A percentile compares a stretch with the other conserved stretches of the same genome.
phyloP scores from a whole-genome alignment of 306 rosid species.

The Ziziphus jujuba region DNA sequence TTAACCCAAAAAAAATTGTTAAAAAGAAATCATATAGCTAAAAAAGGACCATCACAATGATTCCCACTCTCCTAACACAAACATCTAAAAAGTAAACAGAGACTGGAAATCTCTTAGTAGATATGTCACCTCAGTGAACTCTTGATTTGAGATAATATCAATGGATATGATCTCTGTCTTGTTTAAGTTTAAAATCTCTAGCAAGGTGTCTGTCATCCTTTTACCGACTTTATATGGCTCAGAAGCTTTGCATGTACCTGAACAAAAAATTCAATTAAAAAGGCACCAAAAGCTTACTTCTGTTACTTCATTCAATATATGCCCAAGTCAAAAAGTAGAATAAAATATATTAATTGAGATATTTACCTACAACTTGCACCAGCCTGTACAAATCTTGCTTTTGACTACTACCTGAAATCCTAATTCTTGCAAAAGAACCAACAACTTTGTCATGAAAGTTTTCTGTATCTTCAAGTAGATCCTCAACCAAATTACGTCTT shows the following conservation, averaged over 20 bases:
- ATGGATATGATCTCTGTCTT: slow-evolving; percentile 88
- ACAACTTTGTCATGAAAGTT: slow-evolving; percentile 73
- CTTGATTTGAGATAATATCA: slow-evolving; percentile 98
- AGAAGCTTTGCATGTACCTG: slow-evolving; percentile 94
- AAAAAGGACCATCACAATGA: not conserved
- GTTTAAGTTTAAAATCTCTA: slow-evolving; percentile 95
- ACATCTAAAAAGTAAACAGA: not conserved
- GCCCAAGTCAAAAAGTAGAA: slow-evolving; percentile 8
- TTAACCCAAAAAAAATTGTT: too few species aligned
- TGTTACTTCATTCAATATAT: slow-evolving; percentile 18
- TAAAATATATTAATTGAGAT: slow-evolving; percentile 23
- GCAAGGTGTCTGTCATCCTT: slow-evolving; percentile 68
- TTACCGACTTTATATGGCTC: slow-evolving; percentile 99
- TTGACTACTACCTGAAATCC: slow-evolving; percentile 95
- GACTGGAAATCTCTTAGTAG: not conserved
- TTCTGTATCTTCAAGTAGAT: slow-evolving; percentile 75
- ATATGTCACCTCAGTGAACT: slow-evolving; percentile 87
- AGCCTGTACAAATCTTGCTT: slow-evolving; percentile 99
- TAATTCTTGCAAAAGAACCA: slow-evolving; percentile 93
- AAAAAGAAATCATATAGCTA: too few species aligned
- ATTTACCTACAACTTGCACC: slow-evolving; percentile 95
- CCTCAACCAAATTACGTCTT: slow-evolving; percentile 91
- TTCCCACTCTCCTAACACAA: not conserved
- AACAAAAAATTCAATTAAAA: slow-evolving; percentile 32
- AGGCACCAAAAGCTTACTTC: slow-evolving; percentile 12